phyloP scores from a whole-genome alignment of 257 asterid genomes.

The Nicotiana paniculata region DNA sequence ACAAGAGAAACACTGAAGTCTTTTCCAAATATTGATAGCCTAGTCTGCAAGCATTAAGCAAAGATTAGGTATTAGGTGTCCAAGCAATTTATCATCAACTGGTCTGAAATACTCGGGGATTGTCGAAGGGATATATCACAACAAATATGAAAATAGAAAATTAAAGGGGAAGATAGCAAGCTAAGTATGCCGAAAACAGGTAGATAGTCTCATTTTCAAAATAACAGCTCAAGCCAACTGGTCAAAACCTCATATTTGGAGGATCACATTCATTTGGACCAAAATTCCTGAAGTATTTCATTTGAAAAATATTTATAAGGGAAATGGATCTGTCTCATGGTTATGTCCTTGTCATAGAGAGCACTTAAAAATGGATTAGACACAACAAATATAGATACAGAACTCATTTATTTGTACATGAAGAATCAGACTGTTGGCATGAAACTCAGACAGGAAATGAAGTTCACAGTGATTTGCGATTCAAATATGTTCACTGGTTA shows the following conservation, averaged over 20 bases:
- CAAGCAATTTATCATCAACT: neutral
- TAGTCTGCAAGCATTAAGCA: slow-evolving; percentile 45
- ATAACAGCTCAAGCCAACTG: neutral
- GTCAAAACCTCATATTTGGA: neutral
- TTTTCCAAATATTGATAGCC: slow-evolving; percentile 89
- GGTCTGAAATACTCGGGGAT: slow-evolving; percentile 2
- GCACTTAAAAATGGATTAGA: neutral
- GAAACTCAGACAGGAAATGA: neutral
- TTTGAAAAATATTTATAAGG: neutral
- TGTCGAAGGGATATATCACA: neutral
- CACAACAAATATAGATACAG: neutral
- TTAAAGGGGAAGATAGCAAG: neutral
- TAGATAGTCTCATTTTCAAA: neutral
- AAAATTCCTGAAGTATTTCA: neutral
- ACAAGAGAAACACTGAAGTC: slow-evolving; percentile 79
- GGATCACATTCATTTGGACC: neutral
- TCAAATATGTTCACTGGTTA: neutral
- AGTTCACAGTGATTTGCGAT: neutral
- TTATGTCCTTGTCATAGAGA: neutral
- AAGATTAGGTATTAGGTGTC: neutral
- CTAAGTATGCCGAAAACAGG: neutral
- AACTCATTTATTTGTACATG: neutral
- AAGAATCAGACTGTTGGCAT: neutral
- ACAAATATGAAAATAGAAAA: neutral
- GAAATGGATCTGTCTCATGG: neutral